Evolutionary conservation across 2,329 filamentous ascomycete genomes (phyloP).

Genomic region (Pseudocercospora pini-densiflorae): DNA sequence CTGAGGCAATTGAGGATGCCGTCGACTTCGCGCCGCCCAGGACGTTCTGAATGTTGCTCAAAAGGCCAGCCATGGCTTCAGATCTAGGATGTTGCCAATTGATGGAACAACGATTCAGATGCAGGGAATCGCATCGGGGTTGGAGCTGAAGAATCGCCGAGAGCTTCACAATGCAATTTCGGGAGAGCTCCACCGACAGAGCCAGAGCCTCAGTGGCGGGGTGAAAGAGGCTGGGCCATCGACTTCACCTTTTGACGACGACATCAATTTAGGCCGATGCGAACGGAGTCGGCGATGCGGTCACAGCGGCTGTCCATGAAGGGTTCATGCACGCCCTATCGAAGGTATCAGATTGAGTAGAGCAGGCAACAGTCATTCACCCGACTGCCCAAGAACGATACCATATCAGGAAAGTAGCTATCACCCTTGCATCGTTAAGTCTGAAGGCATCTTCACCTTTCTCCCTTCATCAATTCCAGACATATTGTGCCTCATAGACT

Average conservation of each 20-base stretch:
- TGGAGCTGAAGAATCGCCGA: neutral
- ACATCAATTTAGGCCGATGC: neutral
- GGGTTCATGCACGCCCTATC: neutral
- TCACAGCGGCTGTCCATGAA: neutral
- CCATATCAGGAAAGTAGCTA: slow-evolving; percentile 18
- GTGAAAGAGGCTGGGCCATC: neutral
- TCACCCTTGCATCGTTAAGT: neutral
- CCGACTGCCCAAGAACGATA: neutral
- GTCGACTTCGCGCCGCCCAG: slow-evolving; percentile 70
- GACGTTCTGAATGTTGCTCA: slow-evolving; percentile 72
- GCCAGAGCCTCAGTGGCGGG: neutral
- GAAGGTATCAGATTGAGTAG: neutral
- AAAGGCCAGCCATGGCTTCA: slow-evolving; percentile 54
- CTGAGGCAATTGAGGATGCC: slow-evolving; percentile 41
- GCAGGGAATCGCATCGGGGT: neutral
- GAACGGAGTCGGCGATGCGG: neutral
- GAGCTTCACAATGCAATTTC: neutral
- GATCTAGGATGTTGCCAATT: neutral
- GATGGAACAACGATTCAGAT: slow-evolving; percentile 1
- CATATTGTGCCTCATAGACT: neutral
- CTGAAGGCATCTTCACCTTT: neutral
- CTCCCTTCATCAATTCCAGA: neutral
- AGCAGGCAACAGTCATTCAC: neutral
- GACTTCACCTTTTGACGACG: neutral
- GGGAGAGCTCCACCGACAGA: neutral